Evolutionary conservation across 805 yeast genomes (phyloP), one percentile per base, ranked within the genome.

Genomic region (Kuraishia ogatae): DNA sequence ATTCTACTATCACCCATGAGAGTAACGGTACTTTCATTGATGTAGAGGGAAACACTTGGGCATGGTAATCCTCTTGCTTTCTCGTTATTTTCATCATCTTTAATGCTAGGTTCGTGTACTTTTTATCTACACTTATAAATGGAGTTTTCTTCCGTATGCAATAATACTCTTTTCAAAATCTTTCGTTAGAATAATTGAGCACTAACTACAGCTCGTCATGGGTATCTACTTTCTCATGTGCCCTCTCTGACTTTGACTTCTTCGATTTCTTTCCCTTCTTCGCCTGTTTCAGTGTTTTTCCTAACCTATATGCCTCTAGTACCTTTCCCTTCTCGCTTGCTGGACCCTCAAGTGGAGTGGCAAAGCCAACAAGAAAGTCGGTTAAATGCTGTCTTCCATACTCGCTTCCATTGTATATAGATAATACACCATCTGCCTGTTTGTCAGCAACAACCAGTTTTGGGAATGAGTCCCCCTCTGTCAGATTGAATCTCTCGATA

Each of bases 311-410:
- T 8, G 43, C 7, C 21, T 58, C 52, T 39, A 70, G 53, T 10
- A 62, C 52, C 2, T 55, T 39, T 0, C 62, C 64, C 22, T 64
- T 60, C 48, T 59, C 62, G 54, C 73, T 67, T 22, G 56, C 53
- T 6, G 68, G 67, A 19, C 78, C 76, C 52, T 73, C 77, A 6
- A 54, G 48, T 0, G 78, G 71, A 2, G 55, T 60, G 0, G 65
- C 72, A 55, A 61, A 69, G 10, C 63, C 52, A 2, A 61, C 48
- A 8, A 77, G 51, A 57, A 66, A 77, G 39, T 65, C 53, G 4
- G 71, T 56, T 26, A 78, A 60, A 0, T 57, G 62, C 4, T 57
- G 57, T 49, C 74, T 76, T 8, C 64, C 63, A 46, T 66, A 55
- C 35, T 61, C 39, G 7, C 61, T 64, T 1, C 75, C 78, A 0